Conservation (phyloP, 176 grass and related monocot genomes). For the Oryza glaberrima region DNA sequence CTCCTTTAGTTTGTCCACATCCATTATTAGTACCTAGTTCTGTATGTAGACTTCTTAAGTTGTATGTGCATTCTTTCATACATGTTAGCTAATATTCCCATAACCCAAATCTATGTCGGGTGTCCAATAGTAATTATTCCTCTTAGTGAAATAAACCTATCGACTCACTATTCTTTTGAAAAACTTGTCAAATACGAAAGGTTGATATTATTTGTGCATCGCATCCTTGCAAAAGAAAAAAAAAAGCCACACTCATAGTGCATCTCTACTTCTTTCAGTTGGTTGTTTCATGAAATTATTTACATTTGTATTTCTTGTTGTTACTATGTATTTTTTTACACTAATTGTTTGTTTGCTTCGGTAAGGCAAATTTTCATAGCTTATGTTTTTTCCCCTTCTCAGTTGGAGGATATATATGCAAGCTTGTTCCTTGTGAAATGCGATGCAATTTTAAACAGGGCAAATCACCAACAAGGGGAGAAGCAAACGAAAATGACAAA, state of each 20-base stretch:
- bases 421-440: slow-evolving; percentile 99
- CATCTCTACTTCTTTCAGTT: not conserved
- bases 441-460: slow-evolving; percentile 84
- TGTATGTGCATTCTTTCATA: not conserved
- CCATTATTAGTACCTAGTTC: not conserved
- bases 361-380: slow-evolving; percentile 13
- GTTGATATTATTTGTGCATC: slow-evolving; percentile 9
- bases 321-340: slow-evolving; percentile 27
- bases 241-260: not conserved
- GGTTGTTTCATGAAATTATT: not conserved
- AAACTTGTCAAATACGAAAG: not conserved
- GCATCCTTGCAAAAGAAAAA: not conserved
- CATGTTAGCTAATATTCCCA: not conserved
- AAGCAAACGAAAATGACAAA: slow-evolving; percentile 98
- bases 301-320: not conserved
- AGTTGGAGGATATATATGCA: slow-evolving; percentile 99
- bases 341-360: slow-evolving; percentile 13
- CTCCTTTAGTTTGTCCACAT: not conserved
- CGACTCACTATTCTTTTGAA: not conserved
- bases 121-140: not conserved
- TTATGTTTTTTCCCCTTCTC: slow-evolving; percentile 50
- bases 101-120: not conserved
- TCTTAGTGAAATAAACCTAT: not conserved
- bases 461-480: slow-evolving; percentile 72
- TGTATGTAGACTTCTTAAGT: not conserved